Percentiles rank a stretch among this genome's conserved stretches.
Evolutionary conservation across 1,139 yeast genomes (phyloP).

Genomic region (Schwanniomyces etchellsii): DNA sequence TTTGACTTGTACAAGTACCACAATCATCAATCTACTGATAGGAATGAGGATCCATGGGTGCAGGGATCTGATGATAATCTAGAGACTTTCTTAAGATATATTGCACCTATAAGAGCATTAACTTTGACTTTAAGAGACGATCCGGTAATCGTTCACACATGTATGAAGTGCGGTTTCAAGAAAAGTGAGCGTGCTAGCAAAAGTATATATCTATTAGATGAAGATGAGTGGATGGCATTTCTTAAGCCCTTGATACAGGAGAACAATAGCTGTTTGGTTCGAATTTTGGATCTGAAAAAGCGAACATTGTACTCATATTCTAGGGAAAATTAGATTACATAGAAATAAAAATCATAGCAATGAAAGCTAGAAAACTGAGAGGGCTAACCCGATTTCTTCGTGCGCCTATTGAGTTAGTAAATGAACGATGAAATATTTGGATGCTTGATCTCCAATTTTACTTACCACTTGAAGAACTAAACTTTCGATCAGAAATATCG

Average conservation of each 20-base stretch:
- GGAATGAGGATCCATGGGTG: background rate
- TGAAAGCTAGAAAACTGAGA: no score
- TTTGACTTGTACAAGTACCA: constrained; percentile 29
- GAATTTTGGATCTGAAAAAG: constrained; percentile 12
- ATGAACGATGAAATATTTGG: no score
- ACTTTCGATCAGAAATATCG: constrained; percentile 4
- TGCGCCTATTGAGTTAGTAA: no score
- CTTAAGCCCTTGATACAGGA: constrained; percentile 20
- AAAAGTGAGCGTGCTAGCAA: constrained; percentile 12
- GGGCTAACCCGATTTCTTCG: no score
- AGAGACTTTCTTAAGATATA: constrained; percentile 20
- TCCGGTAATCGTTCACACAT: constrained; percentile 19
- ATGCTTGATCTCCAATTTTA: background rate
- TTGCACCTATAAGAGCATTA: constrained; percentile 22
- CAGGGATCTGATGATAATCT: constrained; percentile 16
- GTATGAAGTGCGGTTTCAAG: constrained; percentile 32
- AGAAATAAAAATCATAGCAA: no score
- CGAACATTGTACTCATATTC: background rate
- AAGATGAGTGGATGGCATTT: constrained; percentile 24
- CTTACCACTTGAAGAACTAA: background rate
- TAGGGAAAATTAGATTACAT: background rate
- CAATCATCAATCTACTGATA: background rate
- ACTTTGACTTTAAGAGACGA: constrained; percentile 19
- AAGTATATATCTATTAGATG: constrained; percentile 12
- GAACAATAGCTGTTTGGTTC: constrained; percentile 14